Evolutionary conservation across 495 filamentous ascomycete genomes (phyloP), one percentile per base, ranked within the genome.

Genomic region (Daldinia childiae): DNA sequence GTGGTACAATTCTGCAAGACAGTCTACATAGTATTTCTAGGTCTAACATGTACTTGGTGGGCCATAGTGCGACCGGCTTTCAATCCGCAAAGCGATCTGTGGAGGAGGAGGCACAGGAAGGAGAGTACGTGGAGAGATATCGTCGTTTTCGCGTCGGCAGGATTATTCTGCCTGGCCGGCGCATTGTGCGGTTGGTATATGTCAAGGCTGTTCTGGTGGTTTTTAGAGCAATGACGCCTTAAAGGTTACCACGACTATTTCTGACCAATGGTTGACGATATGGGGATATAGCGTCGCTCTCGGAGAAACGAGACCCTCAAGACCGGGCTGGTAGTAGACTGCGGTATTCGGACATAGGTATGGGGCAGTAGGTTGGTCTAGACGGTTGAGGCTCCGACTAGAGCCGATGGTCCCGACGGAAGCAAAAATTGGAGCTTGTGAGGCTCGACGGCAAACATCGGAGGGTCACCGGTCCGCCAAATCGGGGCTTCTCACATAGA

Each of bases 101-200:
- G 76, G 76, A 74, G 17, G 36, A 69, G 79, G 45, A 74, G 61
- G 29, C 57, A 56, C 19, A 61, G 27, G 41, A 71, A 74, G 12
- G 43, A 71, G 41, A 74, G 66, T 32, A 80, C 75, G 15, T 76
- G 67, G 67, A 62, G 58, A 36, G 78, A 81, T n/a, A 34, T 69
- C 1, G 36, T 39, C 6, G 30, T 76, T 4, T 66, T 79, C 41
- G 21, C 59, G 1, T 71, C 66, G 1, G 76, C 74, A 12, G 68
- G 64, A 0, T 3, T 66, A 45, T 77, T 77, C 29, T 72, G 64
- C 29, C 26, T 72, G 5, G 51, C 58, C 4, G 71, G 66, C 12
- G 61, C 54, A 30, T 39, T 75, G 45, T 41, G 55, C 5, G 34
- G 54, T 34, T 75, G 68, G 73, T 73, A 63, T 26, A 27, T 43